These are phyloP conservation scores for Bretschneidera sinensis DNA, from an alignment of 345 rosid species.

Conservation along the genomic window DNA sequence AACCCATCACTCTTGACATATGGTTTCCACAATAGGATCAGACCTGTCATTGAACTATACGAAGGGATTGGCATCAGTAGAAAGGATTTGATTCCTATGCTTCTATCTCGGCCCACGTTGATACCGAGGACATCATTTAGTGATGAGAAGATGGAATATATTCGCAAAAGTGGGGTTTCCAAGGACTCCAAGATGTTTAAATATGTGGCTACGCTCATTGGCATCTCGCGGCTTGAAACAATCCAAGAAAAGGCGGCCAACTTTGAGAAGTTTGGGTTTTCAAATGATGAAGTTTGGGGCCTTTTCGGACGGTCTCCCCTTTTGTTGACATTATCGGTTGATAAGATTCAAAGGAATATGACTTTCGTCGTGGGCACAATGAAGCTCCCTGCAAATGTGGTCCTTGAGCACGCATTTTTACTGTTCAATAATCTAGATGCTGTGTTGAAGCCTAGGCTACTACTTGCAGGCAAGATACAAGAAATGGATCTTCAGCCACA, in stretches of 20 bases:
- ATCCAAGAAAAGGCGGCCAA: slow-evolving; percentile 53
- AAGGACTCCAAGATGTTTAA: slow-evolving; percentile 49
- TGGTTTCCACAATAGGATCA: slow-evolving; percentile 38
- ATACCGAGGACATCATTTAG: slow-evolving; percentile 38
- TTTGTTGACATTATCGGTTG: slow-evolving; percentile 56
- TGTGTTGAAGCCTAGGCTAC: slow-evolving; percentile 52
- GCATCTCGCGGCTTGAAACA: slow-evolving; percentile 48
- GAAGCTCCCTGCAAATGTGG: slow-evolving; percentile 51
- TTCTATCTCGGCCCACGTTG: too few species aligned
- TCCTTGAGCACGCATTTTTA: slow-evolving; percentile 46
- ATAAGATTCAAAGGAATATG: slow-evolving; percentile 85
- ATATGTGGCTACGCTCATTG: slow-evolving; percentile 43
- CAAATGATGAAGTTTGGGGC: too few species aligned
- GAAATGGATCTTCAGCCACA: slow-evolving; percentile 59
- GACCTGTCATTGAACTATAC: slow-evolving; percentile 40
- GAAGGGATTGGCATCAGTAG: too few species aligned
- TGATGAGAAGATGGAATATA: too few species aligned
- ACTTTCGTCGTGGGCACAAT: slow-evolving; percentile 64
- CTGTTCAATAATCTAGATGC: slow-evolving; percentile 49
- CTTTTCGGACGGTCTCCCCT: slow-evolving; percentile 54
- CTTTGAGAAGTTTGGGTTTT: slow-evolving; percentile 61
- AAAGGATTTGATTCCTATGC: too few species aligned
- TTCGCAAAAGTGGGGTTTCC: too few species aligned
- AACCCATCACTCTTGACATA: slow-evolving; percentile 63
- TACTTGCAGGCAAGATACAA: slow-evolving; percentile 47